Conservation (phyloP, 2,329 filamentous ascomycete species). For the Colletotrichum eleusines region DNA sequence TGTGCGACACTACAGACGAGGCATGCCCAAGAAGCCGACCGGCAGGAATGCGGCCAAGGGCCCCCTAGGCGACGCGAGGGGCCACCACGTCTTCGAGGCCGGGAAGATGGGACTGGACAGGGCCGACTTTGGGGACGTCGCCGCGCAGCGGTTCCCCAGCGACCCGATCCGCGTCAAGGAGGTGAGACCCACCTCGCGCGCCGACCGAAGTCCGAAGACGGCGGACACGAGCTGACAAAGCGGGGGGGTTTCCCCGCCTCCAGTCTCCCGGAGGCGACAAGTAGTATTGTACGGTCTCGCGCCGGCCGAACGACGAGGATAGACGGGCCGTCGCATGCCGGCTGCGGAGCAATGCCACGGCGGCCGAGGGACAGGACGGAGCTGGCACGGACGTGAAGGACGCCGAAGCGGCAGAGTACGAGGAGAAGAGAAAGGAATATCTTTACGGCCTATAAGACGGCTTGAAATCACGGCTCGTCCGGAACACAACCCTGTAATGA, state of each 20-base stretch:
- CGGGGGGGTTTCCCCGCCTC: too few relatives aligned
- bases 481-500: slow-evolving; percentile 6
- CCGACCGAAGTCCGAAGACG: background rate
- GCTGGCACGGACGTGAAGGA: background rate
- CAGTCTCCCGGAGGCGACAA: background rate
- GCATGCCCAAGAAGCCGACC: background rate
- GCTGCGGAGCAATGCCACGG: background rate
- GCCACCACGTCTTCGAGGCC: slow-evolving; percentile 3
- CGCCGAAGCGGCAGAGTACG: background rate
- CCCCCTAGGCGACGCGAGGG: background rate
- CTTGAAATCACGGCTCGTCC: slow-evolving; percentile 6
- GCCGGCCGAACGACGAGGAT: slow-evolving; percentile 6
- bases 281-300: slow-evolving; percentile 11
- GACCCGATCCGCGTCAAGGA: slow-evolving; percentile 4
- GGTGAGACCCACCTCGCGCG: background rate
- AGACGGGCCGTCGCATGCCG: background rate
- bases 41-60: background rate
- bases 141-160: slow-evolving; percentile 2
- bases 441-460: background rate
- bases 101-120: slow-evolving; percentile 1
- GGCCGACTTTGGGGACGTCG: background rate
- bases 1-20: background rate
- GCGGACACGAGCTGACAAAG: background rate
- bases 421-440: background rate
- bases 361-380: background rate